Percentiles rank a stretch among this genome's conserved stretches.
Evolutionary conservation across 129 eudicot species (phyloP).

Genomic region (carrot (Daucus carota)): DH1_v3.0 NC_030384.2:29728501-29729000

Average conservation of each 20-base stretch:
- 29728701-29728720: constrained; percentile 24
- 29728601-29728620: constrained; percentile 37
- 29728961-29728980: constrained; percentile 96
- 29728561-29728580: constrained; percentile 30
- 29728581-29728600: constrained; percentile 39
- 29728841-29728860: constrained; percentile 87
- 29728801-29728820: constrained; percentile 77
- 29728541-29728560: constrained; percentile 43
- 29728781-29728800: constrained; percentile 36
- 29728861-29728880: constrained; percentile 78
- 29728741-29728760: no score
- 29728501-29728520: constrained; percentile 52
- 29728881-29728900: no score
- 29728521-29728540: constrained; percentile 37
- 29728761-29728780: background rate
- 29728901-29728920: no score
- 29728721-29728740: no score
- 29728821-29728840: constrained; percentile 70
- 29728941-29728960: constrained; percentile 73
- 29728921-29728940: constrained; percentile 48
- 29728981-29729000: constrained; percentile 94
- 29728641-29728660: constrained; percentile 16
- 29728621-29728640: constrained; percentile 34
- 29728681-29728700: constrained; percentile 42
- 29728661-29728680: constrained; percentile 35